phyloP scores from a whole-genome alignment of 495 filamentous ascomycete genomes.

The Corynascus novoguineensis region DNA sequence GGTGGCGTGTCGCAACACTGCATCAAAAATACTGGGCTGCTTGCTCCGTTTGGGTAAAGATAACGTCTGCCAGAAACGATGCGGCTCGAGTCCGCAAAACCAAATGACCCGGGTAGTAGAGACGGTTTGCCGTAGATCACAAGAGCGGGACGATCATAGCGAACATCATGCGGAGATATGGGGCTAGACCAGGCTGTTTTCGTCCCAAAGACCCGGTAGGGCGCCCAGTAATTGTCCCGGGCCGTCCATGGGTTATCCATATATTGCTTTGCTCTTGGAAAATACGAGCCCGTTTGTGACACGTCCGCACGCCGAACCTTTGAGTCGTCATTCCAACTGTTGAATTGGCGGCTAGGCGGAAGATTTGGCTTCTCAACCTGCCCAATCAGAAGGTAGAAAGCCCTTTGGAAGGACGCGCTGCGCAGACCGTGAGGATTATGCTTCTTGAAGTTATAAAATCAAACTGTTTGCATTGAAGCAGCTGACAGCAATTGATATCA shows the following conservation, averaged over 20 bases:
- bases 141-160: constrained; percentile 9
- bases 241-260: background rate
- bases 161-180: background rate
- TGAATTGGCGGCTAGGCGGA: too few relatives aligned
- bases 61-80: background rate
- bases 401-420: background rate
- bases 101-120: background rate
- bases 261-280: background rate
- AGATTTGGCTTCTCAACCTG: too few relatives aligned
- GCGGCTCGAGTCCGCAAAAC: too few relatives aligned
- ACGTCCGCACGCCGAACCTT: background rate
- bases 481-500: background rate
- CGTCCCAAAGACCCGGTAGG: constrained; percentile 1
- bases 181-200: background rate
- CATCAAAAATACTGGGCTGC: background rate
- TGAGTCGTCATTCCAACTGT: too few relatives aligned
- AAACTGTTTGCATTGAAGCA: background rate
- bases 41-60: background rate
- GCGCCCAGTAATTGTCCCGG: background rate
- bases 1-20: background rate
- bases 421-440: background rate
- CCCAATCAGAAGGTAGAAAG: too few relatives aligned
- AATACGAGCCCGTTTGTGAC: background rate
- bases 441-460: background rate
- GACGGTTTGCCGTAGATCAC: background rate